Percentiles rank a stretch among this genome's conserved stretches.
Evolutionary conservation across 2,329 filamentous ascomycete species (phyloP).

Genomic region (Sordariomycetes sp.): DNA sequence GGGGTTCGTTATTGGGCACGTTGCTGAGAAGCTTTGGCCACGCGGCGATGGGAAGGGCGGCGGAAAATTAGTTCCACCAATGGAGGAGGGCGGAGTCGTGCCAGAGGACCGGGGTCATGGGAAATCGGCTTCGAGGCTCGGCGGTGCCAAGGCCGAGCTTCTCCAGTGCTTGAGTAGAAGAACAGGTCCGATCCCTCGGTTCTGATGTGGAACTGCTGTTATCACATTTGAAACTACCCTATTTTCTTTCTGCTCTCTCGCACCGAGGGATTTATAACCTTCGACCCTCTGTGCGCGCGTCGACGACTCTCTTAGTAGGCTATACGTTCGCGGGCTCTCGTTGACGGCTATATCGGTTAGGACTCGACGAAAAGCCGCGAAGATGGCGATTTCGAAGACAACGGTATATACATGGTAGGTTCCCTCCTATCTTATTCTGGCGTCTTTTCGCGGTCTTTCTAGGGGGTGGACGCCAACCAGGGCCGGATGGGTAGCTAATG

Average conservation of each 20-base stretch:
- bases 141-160: neutral
- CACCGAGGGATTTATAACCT: no score
- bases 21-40: no score
- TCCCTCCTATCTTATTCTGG: neutral
- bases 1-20: neutral
- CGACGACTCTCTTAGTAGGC: neutral
- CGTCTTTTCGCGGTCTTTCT: neutral
- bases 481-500: neutral
- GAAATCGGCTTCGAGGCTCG: neutral
- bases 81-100: neutral
- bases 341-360: neutral
- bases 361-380: neutral
- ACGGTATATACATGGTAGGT: neutral
- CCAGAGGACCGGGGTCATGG: neutral
- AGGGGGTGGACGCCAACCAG: neutral
- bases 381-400: neutral
- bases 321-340: no score
- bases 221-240: no score
- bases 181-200: no score
- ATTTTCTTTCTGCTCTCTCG: no score
- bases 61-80: neutral
- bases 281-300: no score
- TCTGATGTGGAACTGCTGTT: no score
- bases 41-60: neutral
- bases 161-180: neutral